phyloP scores from a whole-genome alignment of 106 monocot genomes.

The Dendrobium catenatum region DNA sequence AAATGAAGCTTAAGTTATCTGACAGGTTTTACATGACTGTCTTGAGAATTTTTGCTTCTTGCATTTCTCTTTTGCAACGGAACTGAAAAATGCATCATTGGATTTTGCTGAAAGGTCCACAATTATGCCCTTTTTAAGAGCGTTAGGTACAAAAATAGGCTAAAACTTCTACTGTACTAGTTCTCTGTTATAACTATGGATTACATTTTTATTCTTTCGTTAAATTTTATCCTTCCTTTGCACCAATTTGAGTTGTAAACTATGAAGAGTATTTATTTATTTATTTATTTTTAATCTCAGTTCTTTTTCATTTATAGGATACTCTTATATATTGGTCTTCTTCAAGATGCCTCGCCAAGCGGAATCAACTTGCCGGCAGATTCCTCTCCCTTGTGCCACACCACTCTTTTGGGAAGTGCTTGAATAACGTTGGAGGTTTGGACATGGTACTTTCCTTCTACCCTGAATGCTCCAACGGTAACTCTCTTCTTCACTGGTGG shows the following conservation, averaged over 20 bases:
- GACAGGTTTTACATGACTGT: not conserved
- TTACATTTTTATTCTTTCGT: not conserved
- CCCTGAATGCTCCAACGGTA: conserved; percentile 50
- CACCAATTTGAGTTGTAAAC: not conserved
- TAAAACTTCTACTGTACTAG: no score
- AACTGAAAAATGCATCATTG: not conserved
- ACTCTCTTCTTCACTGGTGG: conserved; percentile 48
- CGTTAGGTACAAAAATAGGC: not conserved
- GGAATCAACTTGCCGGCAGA: conserved; percentile 52
- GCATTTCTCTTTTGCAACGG: not conserved
- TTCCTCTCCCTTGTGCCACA: conserved; percentile 70
- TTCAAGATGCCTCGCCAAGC: conserved; percentile 67
- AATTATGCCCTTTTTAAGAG: not conserved
- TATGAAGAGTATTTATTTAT: not conserved
- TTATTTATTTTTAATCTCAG: not conserved
- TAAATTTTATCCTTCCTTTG: not conserved
- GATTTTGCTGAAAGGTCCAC: not conserved
- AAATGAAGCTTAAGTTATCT: no score
- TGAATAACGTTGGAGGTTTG: conserved; percentile 81
- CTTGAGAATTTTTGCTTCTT: not conserved
- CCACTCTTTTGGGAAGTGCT: conserved; percentile 96
- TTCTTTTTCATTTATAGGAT: conserved; percentile 20
- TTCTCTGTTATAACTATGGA: not conserved
- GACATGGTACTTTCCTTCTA: conserved; percentile 66
- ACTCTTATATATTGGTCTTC: conserved; percentile 94